A percentile compares a stretch with the other conserved stretches of the same genome.
Conservation (phyloP, 345 rosid genomes). For the Eucalyptus melliodora region DNA sequence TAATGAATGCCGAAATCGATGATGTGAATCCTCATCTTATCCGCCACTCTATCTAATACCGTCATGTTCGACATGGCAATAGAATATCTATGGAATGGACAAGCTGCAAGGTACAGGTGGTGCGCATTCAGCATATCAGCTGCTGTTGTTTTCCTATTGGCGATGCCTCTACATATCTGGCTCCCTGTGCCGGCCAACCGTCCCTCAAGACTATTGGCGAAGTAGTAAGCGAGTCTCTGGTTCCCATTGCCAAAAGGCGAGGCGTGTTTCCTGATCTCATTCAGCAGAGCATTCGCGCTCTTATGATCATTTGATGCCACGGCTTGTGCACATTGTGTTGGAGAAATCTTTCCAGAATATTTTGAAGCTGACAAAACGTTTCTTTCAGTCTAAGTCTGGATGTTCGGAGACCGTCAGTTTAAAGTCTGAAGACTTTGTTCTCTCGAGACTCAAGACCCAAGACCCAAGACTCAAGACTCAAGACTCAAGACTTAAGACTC, state of each 20-base stretch:
- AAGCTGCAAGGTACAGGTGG: not conserved
- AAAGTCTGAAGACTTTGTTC: too few relatives aligned
- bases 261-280: constrained; percentile 8
- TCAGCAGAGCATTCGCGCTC: constrained; percentile 1
- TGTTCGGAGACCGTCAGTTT: too few relatives aligned
- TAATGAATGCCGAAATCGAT: not conserved
- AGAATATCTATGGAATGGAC: not conserved
- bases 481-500: too few relatives aligned
- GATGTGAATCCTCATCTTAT: not conserved
- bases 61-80: not conserved
- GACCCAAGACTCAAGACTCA: too few relatives aligned
- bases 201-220: constrained; percentile 6
- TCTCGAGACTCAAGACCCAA: too few relatives aligned
- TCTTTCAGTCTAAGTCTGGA: too few relatives aligned
- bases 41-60: not conserved
- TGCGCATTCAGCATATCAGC: not conserved
- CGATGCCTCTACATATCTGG: not conserved
- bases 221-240: constrained; percentile 11
- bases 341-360: too few relatives aligned
- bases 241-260: constrained; percentile 9
- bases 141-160: not conserved
- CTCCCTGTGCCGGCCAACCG: not conserved
- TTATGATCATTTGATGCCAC: constrained; percentile 8
- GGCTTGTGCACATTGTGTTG: constrained; percentile 18
- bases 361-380: too few relatives aligned